phyloP scores from a whole-genome alignment of 768 basidiomycete genomes.

The Exsudoporus frostii region DNA sequence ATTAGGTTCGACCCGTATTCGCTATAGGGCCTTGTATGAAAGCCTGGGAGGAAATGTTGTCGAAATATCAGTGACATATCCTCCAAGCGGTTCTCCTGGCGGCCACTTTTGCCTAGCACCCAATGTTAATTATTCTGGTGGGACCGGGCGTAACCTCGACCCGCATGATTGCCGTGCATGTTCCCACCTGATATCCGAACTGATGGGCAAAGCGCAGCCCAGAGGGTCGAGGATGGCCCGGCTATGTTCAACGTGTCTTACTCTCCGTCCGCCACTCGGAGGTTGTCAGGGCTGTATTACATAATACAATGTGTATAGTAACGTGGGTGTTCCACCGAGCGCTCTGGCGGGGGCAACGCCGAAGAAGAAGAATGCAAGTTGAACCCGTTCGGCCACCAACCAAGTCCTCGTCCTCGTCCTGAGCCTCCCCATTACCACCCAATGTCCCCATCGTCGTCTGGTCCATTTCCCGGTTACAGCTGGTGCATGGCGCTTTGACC shows the following conservation, averaged over 20 bases:
- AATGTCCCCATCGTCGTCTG: neutral
- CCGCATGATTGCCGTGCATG: neutral
- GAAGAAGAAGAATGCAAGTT: neutral
- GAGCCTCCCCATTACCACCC: neutral
- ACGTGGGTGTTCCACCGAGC: neutral
- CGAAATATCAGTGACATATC: constrained; percentile 1
- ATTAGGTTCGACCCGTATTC: constrained; percentile 3
- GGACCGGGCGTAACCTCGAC: neutral
- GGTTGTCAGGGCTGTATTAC: neutral
- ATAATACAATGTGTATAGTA: constrained; percentile 3
- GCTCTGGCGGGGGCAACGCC: neutral
- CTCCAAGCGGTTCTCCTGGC: constrained; percentile 1
- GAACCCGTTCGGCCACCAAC: constrained; percentile 1
- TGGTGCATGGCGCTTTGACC: constrained; percentile 4
- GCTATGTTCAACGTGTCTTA: neutral
- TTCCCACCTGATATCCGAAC: constrained; percentile 3
- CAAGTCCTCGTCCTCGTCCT: neutral
- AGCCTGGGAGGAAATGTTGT: constrained; percentile 9
- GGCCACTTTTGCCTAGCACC: neutral
- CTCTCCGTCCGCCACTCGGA: too few species aligned
- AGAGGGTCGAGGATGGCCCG: neutral
- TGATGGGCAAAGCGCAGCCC: neutral
- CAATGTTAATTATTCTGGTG: constrained; percentile 1
- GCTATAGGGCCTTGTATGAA: neutral
- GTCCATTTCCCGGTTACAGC: neutral